phyloP scores from a whole-genome alignment of 768 basidiomycete species.

The Phylloporus scabripes region DNA sequence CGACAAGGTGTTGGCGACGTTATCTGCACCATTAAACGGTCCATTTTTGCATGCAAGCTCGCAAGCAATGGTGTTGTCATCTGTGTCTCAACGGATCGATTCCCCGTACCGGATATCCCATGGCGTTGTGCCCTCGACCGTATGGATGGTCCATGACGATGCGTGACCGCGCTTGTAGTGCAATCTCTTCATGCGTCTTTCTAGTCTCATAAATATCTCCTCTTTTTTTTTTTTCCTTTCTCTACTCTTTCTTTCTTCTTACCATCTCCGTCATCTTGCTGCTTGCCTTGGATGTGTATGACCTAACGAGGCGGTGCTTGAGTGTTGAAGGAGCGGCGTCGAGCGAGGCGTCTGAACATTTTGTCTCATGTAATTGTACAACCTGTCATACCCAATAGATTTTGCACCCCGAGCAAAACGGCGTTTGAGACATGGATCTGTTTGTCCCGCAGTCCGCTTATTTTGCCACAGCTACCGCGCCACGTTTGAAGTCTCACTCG shows the following conservation, averaged over 20 bases:
- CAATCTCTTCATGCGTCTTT: slow-evolving; percentile 1
- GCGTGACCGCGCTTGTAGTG: slow-evolving; percentile 6
- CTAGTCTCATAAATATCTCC: slow-evolving; percentile 20
- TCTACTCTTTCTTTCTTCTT: background rate
- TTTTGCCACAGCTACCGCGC: background rate
- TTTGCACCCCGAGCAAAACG: too few relatives aligned
- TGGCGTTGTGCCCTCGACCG: slow-evolving; percentile 6
- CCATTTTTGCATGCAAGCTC: slow-evolving; percentile 15
- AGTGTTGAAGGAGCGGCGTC: slow-evolving; percentile 11
- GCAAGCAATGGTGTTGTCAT: slow-evolving; percentile 11
- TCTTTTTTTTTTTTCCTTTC: slow-evolving; percentile 6
- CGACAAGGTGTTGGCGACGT: slow-evolving; percentile 27
- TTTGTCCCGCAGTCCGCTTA: background rate
- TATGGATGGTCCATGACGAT: slow-evolving; percentile 18
- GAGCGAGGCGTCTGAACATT: slow-evolving; percentile 17
- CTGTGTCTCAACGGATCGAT: slow-evolving; percentile 9
- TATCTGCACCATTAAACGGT: slow-evolving; percentile 14
- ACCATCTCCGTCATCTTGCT: slow-evolving; percentile 10
- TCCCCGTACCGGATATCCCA: slow-evolving; percentile 13
- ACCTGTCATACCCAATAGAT: slow-evolving; percentile 26
- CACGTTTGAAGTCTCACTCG: background rate
- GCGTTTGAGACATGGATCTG: background rate
- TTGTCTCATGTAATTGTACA: slow-evolving; percentile 18
- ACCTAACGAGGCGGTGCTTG: slow-evolving; percentile 14
- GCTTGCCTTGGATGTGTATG: slow-evolving; percentile 24